Base-by-base conservation (phyloP, 305 asterid species). In the Caryopteris hybrid region DNA sequence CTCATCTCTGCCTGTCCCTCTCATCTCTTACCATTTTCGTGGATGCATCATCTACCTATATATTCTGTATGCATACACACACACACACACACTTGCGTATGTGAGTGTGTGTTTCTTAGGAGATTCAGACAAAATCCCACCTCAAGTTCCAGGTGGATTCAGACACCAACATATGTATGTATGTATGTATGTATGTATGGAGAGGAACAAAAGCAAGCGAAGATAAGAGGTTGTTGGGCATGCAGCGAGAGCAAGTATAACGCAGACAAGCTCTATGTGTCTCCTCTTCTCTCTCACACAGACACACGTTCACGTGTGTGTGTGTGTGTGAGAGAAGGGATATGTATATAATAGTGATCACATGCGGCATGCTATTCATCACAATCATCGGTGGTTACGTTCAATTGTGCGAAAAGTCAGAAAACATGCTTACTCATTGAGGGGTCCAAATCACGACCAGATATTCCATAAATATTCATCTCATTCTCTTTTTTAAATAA, bases 111-210 rank as follows among this genome's bases (percentile, higher is more conserved):
- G 2, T n/a, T n/a, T 25, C 3, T 42, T 57, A 18, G 27, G 22
- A 68, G 74, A 22, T 64, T 71, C 65, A 72, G 84, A 78, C 87
- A 81, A 81, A 74, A 57, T 60, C 74, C 69, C 65, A 75, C 76
- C 83, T 74, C 79, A 64, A 69, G 70, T 79, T 80, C 83, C 90
- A 77, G 88, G 81, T 84, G 76, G 80, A 75, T 80, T 78, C 61
- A 34, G 56, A 63, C 64, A 66, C 61, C 56, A 23, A 41, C 14
- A 14, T 11, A 0, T 38, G 4, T 25, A 6, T 25, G 6, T 42
- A 6, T 10, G 6, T 14, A 2, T 45, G 12, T 46, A 3, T 48
- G 14, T 20, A 9, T 59, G 22, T 6, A 56, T 25, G 8, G 45
- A 25, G 22, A 70, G 46, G 51, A 61, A 52, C 69, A 52, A 61